phyloP scores from a whole-genome alignment of 352 stramenopile genomes.

The Pythium rishiriense region DNA sequence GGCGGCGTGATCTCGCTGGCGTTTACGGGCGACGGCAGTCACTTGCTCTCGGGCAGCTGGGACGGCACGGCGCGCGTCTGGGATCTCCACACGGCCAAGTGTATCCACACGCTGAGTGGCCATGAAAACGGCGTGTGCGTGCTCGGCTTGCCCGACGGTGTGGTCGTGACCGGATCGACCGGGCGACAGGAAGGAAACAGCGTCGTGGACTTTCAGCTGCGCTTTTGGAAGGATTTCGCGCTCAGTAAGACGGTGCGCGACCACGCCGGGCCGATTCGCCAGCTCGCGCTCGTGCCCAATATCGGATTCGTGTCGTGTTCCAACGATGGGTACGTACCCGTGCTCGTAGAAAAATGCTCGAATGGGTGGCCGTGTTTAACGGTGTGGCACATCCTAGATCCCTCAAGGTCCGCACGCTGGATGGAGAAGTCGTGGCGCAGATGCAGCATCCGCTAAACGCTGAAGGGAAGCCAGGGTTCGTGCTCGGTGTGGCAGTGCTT shows the following conservation, averaged over 20 bases:
- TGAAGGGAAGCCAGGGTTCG: constrained; percentile 83
- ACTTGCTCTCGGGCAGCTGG: constrained; percentile 79
- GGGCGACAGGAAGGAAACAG: constrained; percentile 73
- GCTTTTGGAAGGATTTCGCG: constrained; percentile 63
- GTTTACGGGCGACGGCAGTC: constrained; percentile 35
- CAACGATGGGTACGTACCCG: constrained; percentile 61
- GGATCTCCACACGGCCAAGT: constrained; percentile 53
- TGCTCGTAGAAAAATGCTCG: too few species aligned
- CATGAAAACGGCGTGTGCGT: constrained; percentile 89
- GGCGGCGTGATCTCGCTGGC: constrained; percentile 76
- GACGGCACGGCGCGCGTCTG: constrained; percentile 79
- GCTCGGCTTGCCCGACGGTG: constrained; percentile 55
- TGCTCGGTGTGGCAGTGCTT: constrained; percentile 70
- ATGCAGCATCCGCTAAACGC: constrained; percentile 80
- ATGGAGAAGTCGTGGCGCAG: constrained; percentile 56
- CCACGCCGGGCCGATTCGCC: constrained; percentile 70
- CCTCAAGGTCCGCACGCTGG: constrained; percentile 64
- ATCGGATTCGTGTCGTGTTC: constrained; percentile 85
- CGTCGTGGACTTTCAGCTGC: constrained; percentile 77
- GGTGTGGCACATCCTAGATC: constrained; percentile 26
- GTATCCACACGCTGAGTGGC: constrained; percentile 53
- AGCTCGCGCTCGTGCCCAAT: constrained; percentile 60
- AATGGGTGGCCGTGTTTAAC: not conserved
- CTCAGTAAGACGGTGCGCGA: constrained; percentile 61
- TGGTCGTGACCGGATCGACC: constrained; percentile 76